Evolutionary conservation across 768 basidiomycete genomes (phyloP), one percentile per base, ranked within the genome.

Genomic region (Hysterangium stoloniferum): DNA sequence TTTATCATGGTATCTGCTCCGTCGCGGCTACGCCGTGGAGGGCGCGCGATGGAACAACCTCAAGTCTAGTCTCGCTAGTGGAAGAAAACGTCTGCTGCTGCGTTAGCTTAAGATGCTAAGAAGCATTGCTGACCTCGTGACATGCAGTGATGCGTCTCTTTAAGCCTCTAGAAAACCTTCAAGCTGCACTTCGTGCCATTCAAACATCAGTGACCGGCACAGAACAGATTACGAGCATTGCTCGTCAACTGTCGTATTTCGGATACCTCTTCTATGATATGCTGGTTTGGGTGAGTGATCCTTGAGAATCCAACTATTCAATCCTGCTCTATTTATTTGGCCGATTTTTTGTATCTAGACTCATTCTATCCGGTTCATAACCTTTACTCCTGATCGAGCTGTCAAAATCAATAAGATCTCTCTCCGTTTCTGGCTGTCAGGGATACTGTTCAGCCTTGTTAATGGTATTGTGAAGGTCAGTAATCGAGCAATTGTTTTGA

Each of bases 121-220:
- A 17, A 32, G 4, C 32, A 15, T 28, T 15, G 36, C 50, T 52
- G 44, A 55, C 49, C 47, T 34, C 47, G 54, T 45, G 47, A 37
- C 7, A 22, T 36, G 15, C 56, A 98, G 95, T 96, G 32, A 73
- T 98, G 75, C 82, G 96, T 13, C 72, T 99, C 47, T 91, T 92
- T 58, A 95, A 97, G 67, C 92, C 93, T 6, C 58, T 94, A 55
- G 96, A 99, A 62, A 91, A 96, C 67, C 72, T 94, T 5, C 95
- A 98, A 64, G 80, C 90, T 1, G 93, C 90, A 27, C 69, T 96
- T 38, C 83, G 82, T 45, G 82, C 86, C 17, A 69, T 80, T 3
- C 66, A 81, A 24, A 62, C 75, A 1, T 55, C 78, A 4, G 73
- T 73, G 5, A 76, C 81, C 50, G 57, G 81, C 1, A 67, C 75